Base-by-base conservation (phyloP, 257 asterid species). In the Misopates orontium region DNA sequence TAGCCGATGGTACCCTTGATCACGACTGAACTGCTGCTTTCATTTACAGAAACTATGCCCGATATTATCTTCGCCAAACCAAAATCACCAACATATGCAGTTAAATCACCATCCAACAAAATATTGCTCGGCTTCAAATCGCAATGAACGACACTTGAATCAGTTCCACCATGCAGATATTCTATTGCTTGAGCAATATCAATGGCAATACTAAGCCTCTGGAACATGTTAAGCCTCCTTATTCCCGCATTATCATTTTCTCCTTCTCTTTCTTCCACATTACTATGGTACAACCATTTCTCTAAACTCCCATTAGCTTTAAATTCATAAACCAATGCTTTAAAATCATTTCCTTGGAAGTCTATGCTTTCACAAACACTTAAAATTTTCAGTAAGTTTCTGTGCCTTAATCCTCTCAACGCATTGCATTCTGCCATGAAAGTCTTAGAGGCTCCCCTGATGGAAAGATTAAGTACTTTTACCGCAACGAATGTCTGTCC, bases 101-200 rank as follows among this genome's bases (percentile, higher is more conserved):
- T 56, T 55, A 78, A 60, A 15, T 74, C 79, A 31, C 40, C 28
- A 42, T 78, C 75, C 15, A 78, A 53, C 54, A 78, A 69, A 36
- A 78, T 48, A 9, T 74, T 78, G 14, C 73, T 71, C 0, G 83
- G 75, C 51, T 78, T 78, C 63, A 74, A 15, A 62, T 73, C 82
- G 24, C 77, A 58, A 45, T 78, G 79, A n/a, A 56, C 73, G 40
- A 78, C 18, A 6, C 62, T 22, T 4, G 45, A 39, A 16, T 67
- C 72, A 11, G 45, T 62, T 39, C 77, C 62, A 23, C 32, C 36
- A 57, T 78, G 79, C 55, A 74, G 36, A 32, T 74, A 71, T 45
- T 71, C 63, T 16, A 78, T 57, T 45, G 67, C 79, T 17, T 54
- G 44, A 61, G 70, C 77, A 15, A 78, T 67, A 51, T 71, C 75